Evolutionary conservation across 2,329 filamentous ascomycete genomes (phyloP).

Genomic region (Colletotrichum cordylinicola): DNA sequence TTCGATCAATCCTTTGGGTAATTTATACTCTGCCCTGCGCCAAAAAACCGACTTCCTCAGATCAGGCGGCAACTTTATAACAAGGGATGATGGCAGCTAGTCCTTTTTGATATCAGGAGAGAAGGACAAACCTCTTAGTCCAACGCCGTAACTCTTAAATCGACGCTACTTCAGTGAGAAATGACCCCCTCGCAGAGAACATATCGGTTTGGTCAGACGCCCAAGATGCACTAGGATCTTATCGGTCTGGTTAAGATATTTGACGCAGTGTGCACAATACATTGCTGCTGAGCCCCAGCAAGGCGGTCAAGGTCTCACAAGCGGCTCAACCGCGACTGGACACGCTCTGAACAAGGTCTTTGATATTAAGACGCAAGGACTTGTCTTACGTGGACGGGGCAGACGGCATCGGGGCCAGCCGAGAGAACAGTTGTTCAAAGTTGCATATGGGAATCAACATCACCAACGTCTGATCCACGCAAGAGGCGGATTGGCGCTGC

Average conservation of each 20-base stretch:
- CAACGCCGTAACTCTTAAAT: not conserved
- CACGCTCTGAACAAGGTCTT: not conserved
- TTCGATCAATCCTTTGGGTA: not conserved
- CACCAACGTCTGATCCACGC: slow-evolving; percentile 13
- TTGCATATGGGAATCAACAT: not conserved
- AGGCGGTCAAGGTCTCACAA: not conserved
- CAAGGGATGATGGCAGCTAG: not conserved
- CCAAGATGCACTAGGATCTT: not conserved
- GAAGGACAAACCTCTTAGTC: not conserved
- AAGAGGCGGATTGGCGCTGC: not conserved
- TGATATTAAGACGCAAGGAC: not conserved
- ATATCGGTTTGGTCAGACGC: not conserved
- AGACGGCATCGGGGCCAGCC: not conserved
- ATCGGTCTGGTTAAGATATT: not conserved
- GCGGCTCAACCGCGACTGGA: not conserved
- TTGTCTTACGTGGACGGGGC: not conserved
- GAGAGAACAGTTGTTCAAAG: not conserved
- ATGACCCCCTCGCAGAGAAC: not conserved
- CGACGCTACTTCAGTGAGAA: not conserved
- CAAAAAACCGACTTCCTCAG: not conserved
- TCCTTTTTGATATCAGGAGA: not conserved
- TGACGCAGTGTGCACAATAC: not conserved
- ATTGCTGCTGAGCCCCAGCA: not conserved
- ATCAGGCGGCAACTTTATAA: not conserved
- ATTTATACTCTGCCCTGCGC: not conserved